A percentile compares a stretch with the other conserved stretches of the same genome.
These are phyloP conservation scores for Pichia californica DNA, from an alignment of 805 yeast species.

Conservation along the genomic window DNA sequence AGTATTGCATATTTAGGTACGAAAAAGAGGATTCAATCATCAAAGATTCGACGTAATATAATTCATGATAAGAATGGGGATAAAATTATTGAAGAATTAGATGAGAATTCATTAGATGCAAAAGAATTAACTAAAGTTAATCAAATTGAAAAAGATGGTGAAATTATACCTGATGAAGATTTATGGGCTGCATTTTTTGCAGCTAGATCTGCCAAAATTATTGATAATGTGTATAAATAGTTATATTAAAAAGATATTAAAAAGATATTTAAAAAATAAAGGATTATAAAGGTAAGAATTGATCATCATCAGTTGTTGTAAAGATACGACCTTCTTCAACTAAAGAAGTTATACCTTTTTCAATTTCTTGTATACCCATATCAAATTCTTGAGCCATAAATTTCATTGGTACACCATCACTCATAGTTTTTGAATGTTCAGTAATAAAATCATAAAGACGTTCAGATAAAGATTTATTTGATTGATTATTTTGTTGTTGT, in stretches of 20 bases:
- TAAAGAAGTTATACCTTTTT: constrained; percentile 44
- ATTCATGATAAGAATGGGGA: constrained; percentile 11
- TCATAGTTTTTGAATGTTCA: constrained; percentile 50
- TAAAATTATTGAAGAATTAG: constrained; percentile 18
- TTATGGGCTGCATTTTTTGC: constrained; percentile 58
- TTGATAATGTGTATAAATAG: constrained; percentile 13
- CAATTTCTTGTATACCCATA: constrained; percentile 43
- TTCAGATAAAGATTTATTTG: constrained; percentile 17
- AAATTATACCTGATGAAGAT: constrained; percentile 50
- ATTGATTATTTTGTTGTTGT: too few species aligned
- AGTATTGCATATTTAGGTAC: constrained; percentile 69
- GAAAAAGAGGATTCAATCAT: constrained; percentile 46
- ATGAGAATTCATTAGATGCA: constrained; percentile 44
- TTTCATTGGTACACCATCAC: constrained; percentile 69
- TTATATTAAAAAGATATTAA: constrained; percentile 12
- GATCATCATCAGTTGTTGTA: constrained; percentile 61
- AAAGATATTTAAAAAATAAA: neutral
- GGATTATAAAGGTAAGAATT: constrained; percentile 45
- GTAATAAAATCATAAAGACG: constrained; percentile 41
- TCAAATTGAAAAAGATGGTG: constrained; percentile 50
- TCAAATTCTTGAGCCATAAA: constrained; percentile 53
- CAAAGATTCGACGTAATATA: too few species aligned
- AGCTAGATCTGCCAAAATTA: constrained; percentile 22
- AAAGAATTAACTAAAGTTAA: constrained; percentile 48
- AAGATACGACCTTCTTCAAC: constrained; percentile 65